Percentiles rank a stretch among this genome's conserved stretches.
These are phyloP conservation scores for Cadophora gregata DNA, from an alignment of 2,329 filamentous ascomycete species.

Conservation along the genomic window DNA sequence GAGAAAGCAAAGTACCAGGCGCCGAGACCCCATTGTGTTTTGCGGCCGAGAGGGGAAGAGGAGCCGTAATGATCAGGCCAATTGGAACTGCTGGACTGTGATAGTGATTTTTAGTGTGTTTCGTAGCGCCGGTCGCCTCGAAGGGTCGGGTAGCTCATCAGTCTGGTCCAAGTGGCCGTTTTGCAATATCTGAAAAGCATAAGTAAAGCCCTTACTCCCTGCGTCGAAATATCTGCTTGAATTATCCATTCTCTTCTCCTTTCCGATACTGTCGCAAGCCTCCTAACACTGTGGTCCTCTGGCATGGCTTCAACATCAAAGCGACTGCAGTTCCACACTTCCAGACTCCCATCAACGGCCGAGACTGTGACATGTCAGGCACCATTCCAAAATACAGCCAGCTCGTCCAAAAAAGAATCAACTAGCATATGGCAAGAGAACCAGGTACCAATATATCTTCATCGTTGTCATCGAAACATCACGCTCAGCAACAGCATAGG, in stretches of 20 bases:
- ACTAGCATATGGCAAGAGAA: not conserved
- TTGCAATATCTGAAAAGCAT: not conserved
- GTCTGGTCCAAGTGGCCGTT: not conserved
- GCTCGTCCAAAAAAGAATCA: not conserved
- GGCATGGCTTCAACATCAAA: not conserved
- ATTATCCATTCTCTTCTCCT: slow-evolving; percentile 5
- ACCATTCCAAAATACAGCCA: not conserved
- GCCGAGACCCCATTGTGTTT: not conserved
- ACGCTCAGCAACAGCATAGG: not conserved
- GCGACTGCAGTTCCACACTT: not conserved
- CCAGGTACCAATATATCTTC: not conserved
- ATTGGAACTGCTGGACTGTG: too few species aligned
- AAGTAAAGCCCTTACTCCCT: slow-evolving; percentile 3
- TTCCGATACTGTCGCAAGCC: not conserved
- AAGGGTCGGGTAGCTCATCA: slow-evolving; percentile 1
- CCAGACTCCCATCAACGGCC: not conserved
- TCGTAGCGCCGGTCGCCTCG: not conserved
- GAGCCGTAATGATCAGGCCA: too few species aligned
- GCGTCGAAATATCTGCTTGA: slow-evolving; percentile 1
- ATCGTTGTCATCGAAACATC: slow-evolving; percentile 4
- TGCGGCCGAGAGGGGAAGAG: too few species aligned
- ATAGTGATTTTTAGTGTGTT: not conserved
- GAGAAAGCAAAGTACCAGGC: slow-evolving; percentile 1
- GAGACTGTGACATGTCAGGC: not conserved
- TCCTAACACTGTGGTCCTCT: not conserved